Conservation (phyloP, 1,139 yeast species). For the Diutina ranongensis region DNA sequence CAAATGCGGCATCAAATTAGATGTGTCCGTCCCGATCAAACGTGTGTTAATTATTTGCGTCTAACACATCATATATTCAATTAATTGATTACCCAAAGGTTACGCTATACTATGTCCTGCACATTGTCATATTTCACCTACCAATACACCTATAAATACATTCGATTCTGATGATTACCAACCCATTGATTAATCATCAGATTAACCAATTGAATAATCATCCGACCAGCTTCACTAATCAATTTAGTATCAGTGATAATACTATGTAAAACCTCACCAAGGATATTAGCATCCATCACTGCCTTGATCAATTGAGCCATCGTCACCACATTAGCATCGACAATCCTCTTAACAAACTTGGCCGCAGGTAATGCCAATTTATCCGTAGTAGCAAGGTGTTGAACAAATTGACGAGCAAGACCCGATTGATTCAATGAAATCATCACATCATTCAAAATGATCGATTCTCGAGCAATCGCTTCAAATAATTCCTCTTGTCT, state of each 20-base stretch:
- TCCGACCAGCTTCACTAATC: neutral
- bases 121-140: too few relatives aligned
- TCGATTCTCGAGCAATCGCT: neutral
- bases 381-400: neutral
- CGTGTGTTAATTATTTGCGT: neutral
- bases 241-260: neutral
- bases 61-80: too few relatives aligned
- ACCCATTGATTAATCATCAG: neutral
- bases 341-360: neutral
- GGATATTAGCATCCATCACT: neutral
- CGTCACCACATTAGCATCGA: neutral
- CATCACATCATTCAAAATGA: neutral
- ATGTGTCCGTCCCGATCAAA: slow-evolving; percentile 58
- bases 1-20: slow-evolving; percentile 84
- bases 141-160: too few relatives aligned
- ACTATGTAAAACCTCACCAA: neutral
- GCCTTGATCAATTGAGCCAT: neutral
- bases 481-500: neutral
- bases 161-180: too few relatives aligned
- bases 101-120: too few relatives aligned
- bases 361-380: neutral
- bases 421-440: neutral
- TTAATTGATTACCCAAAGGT: too few relatives aligned
- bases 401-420: slow-evolving; percentile 1
- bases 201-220: neutral